Conservation (phyloP, 177 flowering plant species). For the Vitis hybrid region DNA sequence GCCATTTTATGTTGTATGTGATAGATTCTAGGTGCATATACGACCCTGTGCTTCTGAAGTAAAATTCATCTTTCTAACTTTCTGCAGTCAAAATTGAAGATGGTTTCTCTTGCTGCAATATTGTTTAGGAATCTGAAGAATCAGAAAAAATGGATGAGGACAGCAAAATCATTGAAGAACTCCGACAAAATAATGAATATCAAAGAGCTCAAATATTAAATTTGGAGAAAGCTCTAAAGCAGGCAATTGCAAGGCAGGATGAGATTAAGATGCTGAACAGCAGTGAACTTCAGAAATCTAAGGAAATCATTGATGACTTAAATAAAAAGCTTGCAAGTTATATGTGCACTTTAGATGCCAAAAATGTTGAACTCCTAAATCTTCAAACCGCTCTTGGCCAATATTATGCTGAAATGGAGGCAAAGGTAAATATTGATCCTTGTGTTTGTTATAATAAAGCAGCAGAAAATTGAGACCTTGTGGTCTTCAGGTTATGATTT, state of each 20-base stretch:
- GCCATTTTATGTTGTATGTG: neutral
- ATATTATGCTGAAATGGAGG: conserved; percentile 97
- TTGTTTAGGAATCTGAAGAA: conserved; percentile 86
- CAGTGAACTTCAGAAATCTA: conserved; percentile 64
- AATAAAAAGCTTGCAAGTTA: conserved; percentile 59
- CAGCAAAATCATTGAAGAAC: conserved; percentile 83
- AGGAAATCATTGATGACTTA: conserved; percentile 68
- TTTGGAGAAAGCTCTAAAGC: conserved; percentile 77
- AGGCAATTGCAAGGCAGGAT: conserved; percentile 63
- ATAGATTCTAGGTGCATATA: neutral
- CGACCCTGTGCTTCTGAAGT: conserved; percentile 6
- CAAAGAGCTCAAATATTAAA: conserved; percentile 67
- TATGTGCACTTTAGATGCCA: conserved; percentile 63
- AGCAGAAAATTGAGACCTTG: neutral
- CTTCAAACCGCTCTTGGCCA: conserved; percentile 99
- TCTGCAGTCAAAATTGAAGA: conserved; percentile 30
- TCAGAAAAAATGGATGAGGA: conserved; percentile 99
- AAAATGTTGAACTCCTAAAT: conserved; percentile 84
- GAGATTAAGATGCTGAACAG: conserved; percentile 46
- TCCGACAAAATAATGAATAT: conserved; percentile 57
- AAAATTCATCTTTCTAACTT: conserved; percentile 3
- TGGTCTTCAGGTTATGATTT: neutral
- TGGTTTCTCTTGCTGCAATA: conserved; percentile 34
- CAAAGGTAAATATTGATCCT: conserved; percentile 55
- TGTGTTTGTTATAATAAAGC: neutral